Conservation (phyloP, 2,329 filamentous ascomycete species). For the Metarhizium humberi region DNA sequence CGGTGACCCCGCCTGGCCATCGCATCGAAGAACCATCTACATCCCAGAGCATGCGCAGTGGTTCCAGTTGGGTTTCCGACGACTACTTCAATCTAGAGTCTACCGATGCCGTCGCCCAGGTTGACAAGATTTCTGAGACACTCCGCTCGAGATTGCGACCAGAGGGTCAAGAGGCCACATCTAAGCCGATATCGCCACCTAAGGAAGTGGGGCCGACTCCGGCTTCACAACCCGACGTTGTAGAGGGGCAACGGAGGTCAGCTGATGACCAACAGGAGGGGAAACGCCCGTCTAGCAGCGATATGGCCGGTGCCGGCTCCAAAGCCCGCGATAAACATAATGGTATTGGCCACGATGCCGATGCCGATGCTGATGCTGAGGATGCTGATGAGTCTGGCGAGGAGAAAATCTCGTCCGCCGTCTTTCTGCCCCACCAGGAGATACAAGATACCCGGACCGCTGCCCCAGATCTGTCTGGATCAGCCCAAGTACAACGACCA, state of each 20-base stretch:
- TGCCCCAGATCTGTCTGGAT: conserved; percentile 21
- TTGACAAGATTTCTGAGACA: conserved; percentile 8
- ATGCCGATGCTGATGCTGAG: conserved; percentile 21
- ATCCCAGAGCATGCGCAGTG: not conserved
- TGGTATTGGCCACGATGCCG: conserved; percentile 13
- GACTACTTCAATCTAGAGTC: conserved; percentile 12
- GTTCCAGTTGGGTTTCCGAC: not conserved
- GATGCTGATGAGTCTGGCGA: conserved; percentile 55
- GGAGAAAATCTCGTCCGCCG: conserved; percentile 79
- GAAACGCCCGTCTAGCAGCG: conserved; percentile 21
- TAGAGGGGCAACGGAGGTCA: conserved; percentile 25
- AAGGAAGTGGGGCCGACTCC: conserved; percentile 16
- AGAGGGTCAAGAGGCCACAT: conserved; percentile 12
- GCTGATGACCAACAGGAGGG: conserved; percentile 28
- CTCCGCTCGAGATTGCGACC: conserved; percentile 8
- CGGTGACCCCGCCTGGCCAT: not conserved
- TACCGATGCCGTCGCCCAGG: conserved; percentile 1
- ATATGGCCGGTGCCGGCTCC: no score
- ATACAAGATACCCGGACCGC: conserved; percentile 26
- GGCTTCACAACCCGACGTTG: conserved; percentile 15
- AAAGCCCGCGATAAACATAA: not conserved
- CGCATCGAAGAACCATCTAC: not conserved
- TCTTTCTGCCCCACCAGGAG: conserved; percentile 70
- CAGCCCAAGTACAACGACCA: conserved; percentile 37
- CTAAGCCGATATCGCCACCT: conserved; percentile 11